Percentiles rank a stretch among this genome's conserved stretches.
Conservation (phyloP, 345 rosid species). For the Hibiscus tridactylites region DNA sequence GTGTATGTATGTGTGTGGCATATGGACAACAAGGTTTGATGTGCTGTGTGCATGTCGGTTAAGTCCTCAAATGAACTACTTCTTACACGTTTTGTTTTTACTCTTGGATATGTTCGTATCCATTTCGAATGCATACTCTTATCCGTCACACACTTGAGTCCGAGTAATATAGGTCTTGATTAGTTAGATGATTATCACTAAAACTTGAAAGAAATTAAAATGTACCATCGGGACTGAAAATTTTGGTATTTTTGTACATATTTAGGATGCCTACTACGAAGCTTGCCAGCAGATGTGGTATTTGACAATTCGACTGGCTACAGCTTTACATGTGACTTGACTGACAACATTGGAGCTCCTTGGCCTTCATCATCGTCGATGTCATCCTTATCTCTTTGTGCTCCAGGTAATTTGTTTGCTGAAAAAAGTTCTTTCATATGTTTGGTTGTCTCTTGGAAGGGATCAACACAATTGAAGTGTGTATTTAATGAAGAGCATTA, state of each 20-base stretch:
- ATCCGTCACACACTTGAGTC: not conserved
- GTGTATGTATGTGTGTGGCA: not conserved
- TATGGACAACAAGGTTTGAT: not conserved
- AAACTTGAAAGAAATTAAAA: not conserved
- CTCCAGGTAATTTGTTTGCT: constrained; percentile 52
- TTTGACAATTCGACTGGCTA: constrained; percentile 80
- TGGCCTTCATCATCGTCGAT: constrained; percentile 91
- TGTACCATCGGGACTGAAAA: not conserved
- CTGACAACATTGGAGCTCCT: constrained; percentile 92
- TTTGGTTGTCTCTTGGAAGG: not conserved
- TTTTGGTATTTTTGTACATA: not conserved
- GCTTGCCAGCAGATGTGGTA: constrained; percentile 73
- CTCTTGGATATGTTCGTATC: not conserved
- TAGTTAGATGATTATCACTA: not conserved
- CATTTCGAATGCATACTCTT: not conserved
- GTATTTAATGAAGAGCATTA: too few species aligned
- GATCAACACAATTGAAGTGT: not conserved
- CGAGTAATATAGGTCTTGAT: not conserved
- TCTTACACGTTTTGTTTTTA: too few species aligned
- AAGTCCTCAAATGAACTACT: not conserved
- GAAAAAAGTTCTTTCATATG: too few species aligned
- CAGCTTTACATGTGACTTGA: constrained; percentile 92
- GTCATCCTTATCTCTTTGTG: constrained; percentile 82
- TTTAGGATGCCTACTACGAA: constrained; percentile 85
- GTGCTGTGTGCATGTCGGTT: not conserved